Evolutionary conservation across 345 rosid genomes (phyloP).

Genomic region (Citrus maxima): DNA sequence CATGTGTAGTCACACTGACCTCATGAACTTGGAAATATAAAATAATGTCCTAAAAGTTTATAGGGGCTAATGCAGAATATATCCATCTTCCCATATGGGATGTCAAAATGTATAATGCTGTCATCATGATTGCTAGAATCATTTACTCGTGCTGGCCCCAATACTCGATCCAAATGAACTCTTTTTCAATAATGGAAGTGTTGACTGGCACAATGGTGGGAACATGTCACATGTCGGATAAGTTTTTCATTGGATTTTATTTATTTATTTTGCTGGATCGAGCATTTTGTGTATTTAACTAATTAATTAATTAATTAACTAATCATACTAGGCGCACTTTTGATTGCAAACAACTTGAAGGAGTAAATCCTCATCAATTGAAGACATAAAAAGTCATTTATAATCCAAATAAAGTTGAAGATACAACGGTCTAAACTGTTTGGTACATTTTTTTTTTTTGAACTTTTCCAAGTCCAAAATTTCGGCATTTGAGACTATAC

Average conservation of each 20-base stretch:
- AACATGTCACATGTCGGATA: background rate
- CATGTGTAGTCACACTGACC: slow-evolving; percentile 26
- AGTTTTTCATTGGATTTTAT: background rate
- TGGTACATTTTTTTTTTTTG: background rate
- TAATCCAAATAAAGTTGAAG: background rate
- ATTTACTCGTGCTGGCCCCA: background rate
- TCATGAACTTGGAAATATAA: background rate
- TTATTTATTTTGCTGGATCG: too few relatives aligned
- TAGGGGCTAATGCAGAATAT: too few relatives aligned
- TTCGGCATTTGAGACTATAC: background rate
- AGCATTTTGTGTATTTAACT: too few relatives aligned
- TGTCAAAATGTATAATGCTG: slow-evolving; percentile 18
- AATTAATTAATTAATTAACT: too few relatives aligned
- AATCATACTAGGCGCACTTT: too few relatives aligned
- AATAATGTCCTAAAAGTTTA: background rate
- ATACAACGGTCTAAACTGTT: background rate
- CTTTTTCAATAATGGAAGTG: slow-evolving; percentile 8
- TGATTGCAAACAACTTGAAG: too few relatives aligned
- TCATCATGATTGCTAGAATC: slow-evolving; percentile 7
- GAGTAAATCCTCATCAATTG: background rate
- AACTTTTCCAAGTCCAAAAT: background rate
- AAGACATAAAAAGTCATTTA: background rate
- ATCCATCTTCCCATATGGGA: background rate
- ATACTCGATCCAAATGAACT: background rate
- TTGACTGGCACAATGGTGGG: background rate